A percentile compares a stretch with the other conserved stretches of the same genome.
These are phyloP conservation scores for Leccinum subgranulosum DNA, from an alignment of 768 basidiomycete genomes.

Conservation along the genomic window DNA sequence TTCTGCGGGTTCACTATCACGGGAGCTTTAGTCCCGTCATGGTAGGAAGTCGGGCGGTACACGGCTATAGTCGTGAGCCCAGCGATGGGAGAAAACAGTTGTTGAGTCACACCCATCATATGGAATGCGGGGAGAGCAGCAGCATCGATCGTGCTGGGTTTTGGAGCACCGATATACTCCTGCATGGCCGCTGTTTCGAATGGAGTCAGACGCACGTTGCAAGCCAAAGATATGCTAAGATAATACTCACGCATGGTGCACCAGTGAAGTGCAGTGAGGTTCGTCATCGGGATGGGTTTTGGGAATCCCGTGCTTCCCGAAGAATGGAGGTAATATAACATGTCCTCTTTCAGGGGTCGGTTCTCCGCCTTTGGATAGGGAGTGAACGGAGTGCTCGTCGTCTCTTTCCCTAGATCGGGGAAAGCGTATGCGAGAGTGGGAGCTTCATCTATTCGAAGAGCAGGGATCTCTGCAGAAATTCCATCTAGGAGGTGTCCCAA, in stretches of 20 bases:
- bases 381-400: background rate
- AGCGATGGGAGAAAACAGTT: background rate
- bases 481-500: constrained; percentile 30
- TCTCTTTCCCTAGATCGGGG: constrained; percentile 7
- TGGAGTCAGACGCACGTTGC: background rate
- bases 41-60: background rate
- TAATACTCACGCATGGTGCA: constrained; percentile 32
- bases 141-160: background rate
- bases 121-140: background rate
- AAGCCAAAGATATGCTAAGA: background rate
- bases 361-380: constrained; percentile 7
- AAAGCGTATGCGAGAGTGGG: constrained; percentile 10
- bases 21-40: constrained; percentile 7
- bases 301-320: constrained; percentile 51
- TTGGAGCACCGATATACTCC: background rate
- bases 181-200: background rate
- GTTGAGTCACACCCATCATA: background rate
- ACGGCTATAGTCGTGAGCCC: background rate
- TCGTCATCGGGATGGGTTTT: constrained; percentile 38
- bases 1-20: constrained; percentile 22
- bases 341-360: constrained; percentile 14
- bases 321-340: constrained; percentile 42
- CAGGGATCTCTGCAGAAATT: constrained; percentile 22
- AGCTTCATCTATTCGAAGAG: constrained; percentile 13
- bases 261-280: constrained; percentile 32